These are phyloP conservation scores for Mortierella sp. DNA, from an alignment of 371 early-diverging fungal genomes.

Conservation along the genomic window DNA sequence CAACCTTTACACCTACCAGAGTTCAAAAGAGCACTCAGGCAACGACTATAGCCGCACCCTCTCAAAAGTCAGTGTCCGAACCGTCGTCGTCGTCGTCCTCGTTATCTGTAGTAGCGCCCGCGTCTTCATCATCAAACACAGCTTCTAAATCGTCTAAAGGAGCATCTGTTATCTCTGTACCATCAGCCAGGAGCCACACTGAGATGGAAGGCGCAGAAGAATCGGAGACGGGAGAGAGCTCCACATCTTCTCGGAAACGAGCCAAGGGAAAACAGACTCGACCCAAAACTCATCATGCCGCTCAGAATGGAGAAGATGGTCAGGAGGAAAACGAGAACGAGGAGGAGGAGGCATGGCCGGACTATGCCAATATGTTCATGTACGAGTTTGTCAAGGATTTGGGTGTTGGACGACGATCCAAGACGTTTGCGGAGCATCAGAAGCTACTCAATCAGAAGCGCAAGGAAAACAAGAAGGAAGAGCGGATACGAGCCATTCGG, in stretches of 20 bases:
- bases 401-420: slow-evolving; percentile 60
- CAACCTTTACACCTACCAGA: slow-evolving; percentile 14
- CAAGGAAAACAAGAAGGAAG: slow-evolving; percentile 17
- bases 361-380: slow-evolving; percentile 60
- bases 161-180: slow-evolving; percentile 35
- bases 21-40: slow-evolving; percentile 12
- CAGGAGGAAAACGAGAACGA: slow-evolving; percentile 44
- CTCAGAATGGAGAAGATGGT: slow-evolving; percentile 1
- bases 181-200: slow-evolving; percentile 13
- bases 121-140: slow-evolving; percentile 9
- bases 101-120: slow-evolving; percentile 1
- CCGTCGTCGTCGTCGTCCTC: slow-evolving; percentile 3
- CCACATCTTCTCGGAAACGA: slow-evolving; percentile 17
- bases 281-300: neutral
- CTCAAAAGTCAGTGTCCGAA: neutral
- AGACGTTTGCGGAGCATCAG: slow-evolving; percentile 60
- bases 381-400: slow-evolving; percentile 60
- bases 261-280: slow-evolving; percentile 23
- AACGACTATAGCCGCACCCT: slow-evolving; percentile 15
- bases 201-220: slow-evolving; percentile 23
- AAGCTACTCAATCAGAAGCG: slow-evolving; percentile 33
- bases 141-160: slow-evolving; percentile 14
- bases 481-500: slow-evolving; percentile 39
- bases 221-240: slow-evolving; percentile 1
- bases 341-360: slow-evolving; percentile 56